Base-by-base conservation (phyloP, 176 grass and related monocot species). In the Pontederia crassipes region DNA sequence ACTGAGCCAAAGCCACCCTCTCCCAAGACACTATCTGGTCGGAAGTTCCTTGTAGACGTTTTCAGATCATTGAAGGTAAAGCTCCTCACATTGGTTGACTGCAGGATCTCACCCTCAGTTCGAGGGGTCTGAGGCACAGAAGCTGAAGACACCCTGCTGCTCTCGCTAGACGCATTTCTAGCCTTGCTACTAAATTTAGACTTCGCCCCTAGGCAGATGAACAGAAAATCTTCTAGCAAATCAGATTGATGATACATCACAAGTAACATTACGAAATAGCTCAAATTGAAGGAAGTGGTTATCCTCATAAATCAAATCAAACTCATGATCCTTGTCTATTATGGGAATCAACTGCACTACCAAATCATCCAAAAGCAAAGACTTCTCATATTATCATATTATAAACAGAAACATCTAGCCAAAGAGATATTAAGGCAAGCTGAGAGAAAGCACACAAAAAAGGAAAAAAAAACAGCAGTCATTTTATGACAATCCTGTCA, bases 1-100 rank as follows among this genome's bases (percentile, higher is more conserved):
- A 58, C 55, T 26, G 55, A 58, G 27, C 55, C 55, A 24, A 58
- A 58, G 17, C 55, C 55, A 26, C 55, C 55, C 20, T 58, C 55
- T 4, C 55, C 55, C 2, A 58, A 9, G 11, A 58, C 55, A 26
- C 20, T 58, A 18, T 58, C 55, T 29, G 20, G 55, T 17, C 20
- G 15, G 27, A 58, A 58, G 11, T 58, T 58, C 16, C 55, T 58
- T 26, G 55, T 58, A 10, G 55, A 7, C 26, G 55, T 58, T 58
- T 24, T 58, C 55, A 58, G 20, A 26, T 58, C 55, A 58, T 11
- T 58, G 55, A 58, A 58, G 18, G 55, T 58, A 26, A 58, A 59
- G 57, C 57, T 59, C 17, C 28, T 59, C 20, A 59, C 57, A 59
- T 59, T 59, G 10, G 57, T 27, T 26, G 57, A 59, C 57, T 27